Conservation (phyloP, 1,139 yeast species). For the Candida sp. region DNA sequence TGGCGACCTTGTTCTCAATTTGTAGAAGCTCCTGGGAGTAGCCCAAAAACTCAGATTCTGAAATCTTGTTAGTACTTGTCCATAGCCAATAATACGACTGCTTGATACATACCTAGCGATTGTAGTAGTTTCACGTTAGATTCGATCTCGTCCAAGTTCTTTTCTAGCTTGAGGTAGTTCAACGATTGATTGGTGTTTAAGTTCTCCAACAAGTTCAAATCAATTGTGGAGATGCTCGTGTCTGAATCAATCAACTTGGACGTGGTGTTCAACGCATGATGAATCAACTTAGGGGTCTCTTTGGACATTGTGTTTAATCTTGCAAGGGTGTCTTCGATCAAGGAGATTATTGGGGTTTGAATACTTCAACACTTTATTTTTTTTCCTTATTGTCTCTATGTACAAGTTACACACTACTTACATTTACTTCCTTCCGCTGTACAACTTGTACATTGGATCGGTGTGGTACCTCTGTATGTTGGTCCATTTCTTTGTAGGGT, state of each 20-base stretch:
- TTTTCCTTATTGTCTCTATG: slow-evolving; percentile 4
- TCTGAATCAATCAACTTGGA: slow-evolving; percentile 51
- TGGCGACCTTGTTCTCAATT: slow-evolving; percentile 50
- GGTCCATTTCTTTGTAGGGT: slow-evolving; percentile 69
- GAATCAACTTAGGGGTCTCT: slow-evolving; percentile 34
- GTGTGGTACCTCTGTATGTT: slow-evolving; percentile 50
- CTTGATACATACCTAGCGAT: slow-evolving; percentile 32
- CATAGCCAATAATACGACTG: neutral
- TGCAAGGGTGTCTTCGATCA: neutral
- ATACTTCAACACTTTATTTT: neutral
- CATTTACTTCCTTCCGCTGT: slow-evolving; percentile 53
- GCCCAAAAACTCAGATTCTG: slow-evolving; percentile 34
- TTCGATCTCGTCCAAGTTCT: slow-evolving; percentile 44
- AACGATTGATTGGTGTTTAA: slow-evolving; percentile 62
- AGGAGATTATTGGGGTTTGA: neutral
- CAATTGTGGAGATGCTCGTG: slow-evolving; percentile 55
- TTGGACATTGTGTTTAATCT: slow-evolving; percentile 19
- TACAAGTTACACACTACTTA: slow-evolving; percentile 9
- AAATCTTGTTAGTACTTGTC: slow-evolving; percentile 7
- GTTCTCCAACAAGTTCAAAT: slow-evolving; percentile 55
- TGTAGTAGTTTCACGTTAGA: slow-evolving; percentile 32
- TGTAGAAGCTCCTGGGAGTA: slow-evolving; percentile 34
- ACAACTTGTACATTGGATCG: slow-evolving; percentile 53
- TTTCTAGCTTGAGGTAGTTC: slow-evolving; percentile 58
- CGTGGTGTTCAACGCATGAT: slow-evolving; percentile 33